These are phyloP conservation scores for Psidium guajava DNA, from an alignment of 345 rosid species.

Conservation along the genomic window DNA sequence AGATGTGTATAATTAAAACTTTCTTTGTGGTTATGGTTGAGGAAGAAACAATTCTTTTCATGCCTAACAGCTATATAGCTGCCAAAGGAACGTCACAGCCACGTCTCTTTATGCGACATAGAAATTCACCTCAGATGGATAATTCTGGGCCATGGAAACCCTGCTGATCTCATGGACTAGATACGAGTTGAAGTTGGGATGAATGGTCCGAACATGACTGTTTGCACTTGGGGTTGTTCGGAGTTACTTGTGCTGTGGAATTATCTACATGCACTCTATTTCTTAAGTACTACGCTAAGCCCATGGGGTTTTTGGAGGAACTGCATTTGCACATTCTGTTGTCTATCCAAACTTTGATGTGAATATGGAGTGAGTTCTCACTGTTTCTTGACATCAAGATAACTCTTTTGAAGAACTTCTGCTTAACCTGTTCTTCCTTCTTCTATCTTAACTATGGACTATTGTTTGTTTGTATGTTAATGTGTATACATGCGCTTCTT, in stretches of 20 bases:
- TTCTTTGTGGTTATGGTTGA: not conserved
- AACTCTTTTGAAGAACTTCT: not conserved
- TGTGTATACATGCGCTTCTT: not conserved
- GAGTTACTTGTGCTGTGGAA: not conserved
- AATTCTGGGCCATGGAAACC: not conserved
- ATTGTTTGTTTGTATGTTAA: not conserved
- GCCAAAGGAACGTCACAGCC: not conserved
- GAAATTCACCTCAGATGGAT: not conserved
- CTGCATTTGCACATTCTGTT: not conserved
- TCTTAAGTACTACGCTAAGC: not conserved
- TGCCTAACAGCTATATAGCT: not conserved
- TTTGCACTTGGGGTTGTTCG: not conserved
- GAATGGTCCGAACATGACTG: not conserved
- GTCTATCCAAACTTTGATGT: not conserved
- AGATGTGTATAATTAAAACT: not conserved
- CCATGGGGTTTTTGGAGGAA: not conserved
- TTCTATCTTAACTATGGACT: not conserved
- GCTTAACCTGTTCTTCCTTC: not conserved
- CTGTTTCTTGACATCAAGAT: not conserved
- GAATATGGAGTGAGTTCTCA: not conserved
- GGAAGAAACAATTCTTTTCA: not conserved
- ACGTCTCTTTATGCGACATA: not conserved
- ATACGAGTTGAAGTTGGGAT: not conserved
- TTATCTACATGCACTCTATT: not conserved
- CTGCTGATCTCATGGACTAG: not conserved